Evolutionary conservation across 2,329 filamentous ascomycete genomes (phyloP).

Genomic region (Penicillium rolfsii): DNA sequence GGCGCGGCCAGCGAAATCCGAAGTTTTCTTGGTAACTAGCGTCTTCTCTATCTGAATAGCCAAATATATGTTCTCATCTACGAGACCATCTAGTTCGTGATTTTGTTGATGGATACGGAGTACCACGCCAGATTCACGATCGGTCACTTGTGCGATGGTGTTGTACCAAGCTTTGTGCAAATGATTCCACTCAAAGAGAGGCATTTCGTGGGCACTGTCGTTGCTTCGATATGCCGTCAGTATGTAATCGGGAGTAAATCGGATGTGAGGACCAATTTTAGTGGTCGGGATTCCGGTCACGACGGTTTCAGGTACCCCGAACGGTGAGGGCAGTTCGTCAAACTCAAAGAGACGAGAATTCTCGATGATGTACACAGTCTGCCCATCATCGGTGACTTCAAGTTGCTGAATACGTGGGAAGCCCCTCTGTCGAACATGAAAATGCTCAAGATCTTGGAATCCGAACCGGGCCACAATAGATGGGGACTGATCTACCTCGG

Average conservation of each 20-base stretch:
- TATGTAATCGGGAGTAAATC: conserved; percentile 37
- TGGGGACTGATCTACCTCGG: conserved; percentile 44
- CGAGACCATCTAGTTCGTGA: conserved; percentile 21
- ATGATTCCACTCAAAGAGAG: conserved; percentile 2
- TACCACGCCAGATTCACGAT: conserved; percentile 36
- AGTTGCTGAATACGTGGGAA: conserved; percentile 56
- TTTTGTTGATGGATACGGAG: conserved; percentile 43
- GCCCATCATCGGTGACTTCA: conserved; percentile 53
- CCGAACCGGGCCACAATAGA: conserved; percentile 55
- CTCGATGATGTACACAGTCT: conserved; percentile 58
- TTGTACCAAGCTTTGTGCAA: conserved; percentile 39
- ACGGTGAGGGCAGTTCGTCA: conserved; percentile 44
- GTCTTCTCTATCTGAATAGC: conserved; percentile 35
- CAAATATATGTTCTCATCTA: conserved; percentile 28
- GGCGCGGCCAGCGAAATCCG: conserved; percentile 56
- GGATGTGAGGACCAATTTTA: conserved; percentile 51
- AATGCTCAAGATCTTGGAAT: conserved; percentile 57
- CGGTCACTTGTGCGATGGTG: conserved; percentile 42
- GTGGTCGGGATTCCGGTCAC: conserved; percentile 59
- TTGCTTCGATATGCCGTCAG: conserved; percentile 53
- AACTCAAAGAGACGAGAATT: conserved; percentile 53
- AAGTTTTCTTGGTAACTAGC: conserved; percentile 44
- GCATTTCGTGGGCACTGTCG: conserved; percentile 39
- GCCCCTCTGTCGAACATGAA: conserved; percentile 57
- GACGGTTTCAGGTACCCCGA: conserved; percentile 19